Evolutionary conservation across 2,329 filamentous ascomycete species (phyloP).

Genomic region (Aspergillus fijiensis): DNA sequence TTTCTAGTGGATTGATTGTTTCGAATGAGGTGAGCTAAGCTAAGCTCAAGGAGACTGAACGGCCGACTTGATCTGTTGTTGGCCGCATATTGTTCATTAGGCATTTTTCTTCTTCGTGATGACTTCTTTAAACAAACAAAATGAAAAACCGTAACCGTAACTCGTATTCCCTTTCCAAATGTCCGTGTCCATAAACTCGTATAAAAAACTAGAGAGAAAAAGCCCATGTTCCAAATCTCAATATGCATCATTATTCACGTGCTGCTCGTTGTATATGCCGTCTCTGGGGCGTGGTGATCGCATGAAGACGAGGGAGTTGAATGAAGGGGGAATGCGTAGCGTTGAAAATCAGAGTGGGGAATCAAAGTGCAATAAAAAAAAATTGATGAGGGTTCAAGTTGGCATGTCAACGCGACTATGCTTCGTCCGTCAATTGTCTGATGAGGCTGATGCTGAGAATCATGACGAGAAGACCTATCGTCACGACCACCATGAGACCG

Average conservation of each 20-base stretch:
- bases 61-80: background rate
- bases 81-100: background rate
- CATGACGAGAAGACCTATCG: constrained; percentile 92
- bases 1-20: background rate
- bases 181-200: background rate
- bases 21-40: background rate
- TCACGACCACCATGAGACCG: constrained; percentile 87
- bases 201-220: background rate
- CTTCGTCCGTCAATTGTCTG: constrained; percentile 55
- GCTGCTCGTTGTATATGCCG: constrained; percentile 14
- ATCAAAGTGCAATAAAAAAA: background rate
- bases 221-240: background rate
- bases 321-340: too few species aligned
- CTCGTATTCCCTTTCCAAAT: background rate
- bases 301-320: too few species aligned
- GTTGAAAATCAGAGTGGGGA: background rate
- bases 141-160: background rate
- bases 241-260: background rate
- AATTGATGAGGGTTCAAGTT: background rate
- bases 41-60: background rate
- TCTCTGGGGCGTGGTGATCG: background rate
- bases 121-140: background rate
- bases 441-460: constrained; percentile 88
- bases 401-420: background rate
- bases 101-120: background rate